These are phyloP conservation scores for Aspergillus texensis DNA, from an alignment of 2,329 filamentous ascomycete species.

Conservation along the genomic window DNA sequence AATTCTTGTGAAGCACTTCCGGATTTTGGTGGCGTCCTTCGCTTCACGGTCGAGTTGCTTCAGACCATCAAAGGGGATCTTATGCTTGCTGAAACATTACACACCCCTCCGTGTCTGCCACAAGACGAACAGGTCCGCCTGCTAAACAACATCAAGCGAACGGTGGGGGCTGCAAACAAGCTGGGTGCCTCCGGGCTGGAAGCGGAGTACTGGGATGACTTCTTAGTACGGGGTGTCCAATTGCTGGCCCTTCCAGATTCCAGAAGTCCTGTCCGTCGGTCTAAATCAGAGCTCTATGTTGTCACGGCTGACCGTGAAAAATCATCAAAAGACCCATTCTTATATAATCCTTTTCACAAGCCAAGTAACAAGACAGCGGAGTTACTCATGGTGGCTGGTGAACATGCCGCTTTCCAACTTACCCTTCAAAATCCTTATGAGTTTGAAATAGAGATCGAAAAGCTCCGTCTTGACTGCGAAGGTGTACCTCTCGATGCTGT, in stretches of 20 bases:
- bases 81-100: conserved; percentile 69
- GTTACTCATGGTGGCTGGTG: conserved; percentile 74
- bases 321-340: conserved; percentile 72
- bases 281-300: conserved; percentile 53
- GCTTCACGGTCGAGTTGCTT: conserved; percentile 81
- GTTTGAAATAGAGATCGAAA: conserved; percentile 87
- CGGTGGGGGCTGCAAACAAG: conserved; percentile 73
- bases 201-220: conserved; percentile 97
- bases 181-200: conserved; percentile 70
- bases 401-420: conserved; percentile 75
- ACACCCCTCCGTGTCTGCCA: conserved; percentile 70
- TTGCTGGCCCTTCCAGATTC: conserved; percentile 65
- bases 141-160: conserved; percentile 83
- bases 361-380: conserved; percentile 60
- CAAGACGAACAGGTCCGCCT: conserved; percentile 84
- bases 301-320: conserved; percentile 43
- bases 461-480: conserved; percentile 72
- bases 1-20: conserved; percentile 92
- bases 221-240: conserved; percentile 77
- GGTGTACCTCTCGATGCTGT: conserved; percentile 72
- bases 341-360: conserved; percentile 92
- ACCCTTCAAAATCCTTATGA: conserved; percentile 94
- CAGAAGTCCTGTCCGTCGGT: conserved; percentile 68
- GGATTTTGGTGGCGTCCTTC: conserved; percentile 86
- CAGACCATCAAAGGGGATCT: conserved; percentile 75